phyloP scores from a whole-genome alignment of 495 filamentous ascomycete species.

The Neurospora hispaniola region DNA sequence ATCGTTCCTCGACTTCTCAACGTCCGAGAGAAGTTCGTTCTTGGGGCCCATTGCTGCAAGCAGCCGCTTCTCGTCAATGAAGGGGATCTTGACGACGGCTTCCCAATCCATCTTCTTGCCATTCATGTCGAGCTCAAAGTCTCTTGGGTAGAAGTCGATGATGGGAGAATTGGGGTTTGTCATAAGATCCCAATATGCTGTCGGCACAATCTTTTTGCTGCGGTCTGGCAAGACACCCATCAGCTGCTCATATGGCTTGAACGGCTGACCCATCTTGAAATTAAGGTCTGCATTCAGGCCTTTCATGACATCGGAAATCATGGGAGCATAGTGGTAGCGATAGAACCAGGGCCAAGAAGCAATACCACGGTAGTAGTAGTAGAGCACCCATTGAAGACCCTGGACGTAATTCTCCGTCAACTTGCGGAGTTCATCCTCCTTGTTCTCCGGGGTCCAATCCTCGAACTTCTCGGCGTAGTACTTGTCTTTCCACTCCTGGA shows the following conservation, averaged over 20 bases:
- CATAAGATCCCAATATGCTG: slow-evolving; percentile 85
- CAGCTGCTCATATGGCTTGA: slow-evolving; percentile 88
- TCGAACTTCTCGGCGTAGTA: slow-evolving; percentile 88
- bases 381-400: slow-evolving; percentile 95
- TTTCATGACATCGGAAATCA: slow-evolving; percentile 81
- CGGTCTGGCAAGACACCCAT: slow-evolving; percentile 98
- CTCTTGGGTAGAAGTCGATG: slow-evolving; percentile 94
- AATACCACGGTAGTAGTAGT: slow-evolving; percentile 95
- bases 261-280: slow-evolving; percentile 88
- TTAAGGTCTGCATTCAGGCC: slow-evolving; percentile 80
- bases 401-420: slow-evolving; percentile 95
- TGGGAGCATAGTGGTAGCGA: slow-evolving; percentile 89
- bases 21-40: slow-evolving; percentile 62
- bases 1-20: slow-evolving; percentile 71
- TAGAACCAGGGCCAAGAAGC: slow-evolving; percentile 99
- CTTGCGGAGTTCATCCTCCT: slow-evolving; percentile 69
- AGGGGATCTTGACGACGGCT: slow-evolving; percentile 96
- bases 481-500: slow-evolving; percentile 81
- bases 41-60: slow-evolving; percentile 75
- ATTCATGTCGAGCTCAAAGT: slow-evolving; percentile 98
- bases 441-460: slow-evolving; percentile 62
- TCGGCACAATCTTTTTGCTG: slow-evolving; percentile 90
- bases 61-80: slow-evolving; percentile 85
- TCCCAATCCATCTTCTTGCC: slow-evolving; percentile 99
- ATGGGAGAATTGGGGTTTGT: slow-evolving; percentile 85